Conservation (phyloP, 2,329 filamentous ascomycete species). For the Venturia aucupariae region DNA sequence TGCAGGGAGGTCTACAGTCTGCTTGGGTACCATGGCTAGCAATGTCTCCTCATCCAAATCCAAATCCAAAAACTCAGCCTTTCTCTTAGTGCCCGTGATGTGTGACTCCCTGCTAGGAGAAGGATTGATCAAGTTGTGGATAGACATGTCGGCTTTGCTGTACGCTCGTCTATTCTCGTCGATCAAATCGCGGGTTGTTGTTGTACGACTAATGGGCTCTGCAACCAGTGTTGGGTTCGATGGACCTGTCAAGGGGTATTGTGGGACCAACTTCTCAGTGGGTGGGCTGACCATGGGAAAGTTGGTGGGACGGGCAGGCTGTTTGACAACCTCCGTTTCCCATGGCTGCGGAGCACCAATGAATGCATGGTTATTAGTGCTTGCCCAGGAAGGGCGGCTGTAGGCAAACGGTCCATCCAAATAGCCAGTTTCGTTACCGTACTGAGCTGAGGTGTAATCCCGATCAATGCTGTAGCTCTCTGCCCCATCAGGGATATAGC, state of each 20-base stretch:
- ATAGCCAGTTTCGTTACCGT: background rate
- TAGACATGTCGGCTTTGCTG: slow-evolving; percentile 8
- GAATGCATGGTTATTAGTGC: background rate
- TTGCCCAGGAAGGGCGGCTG: background rate
- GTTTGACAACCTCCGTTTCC: background rate
- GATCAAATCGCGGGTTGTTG: background rate
- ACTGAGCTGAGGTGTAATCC: background rate
- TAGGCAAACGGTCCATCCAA: background rate
- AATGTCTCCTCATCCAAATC: background rate
- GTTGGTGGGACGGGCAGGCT: background rate
- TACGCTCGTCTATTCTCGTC: background rate
- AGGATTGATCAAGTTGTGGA: slow-evolving; percentile 9
- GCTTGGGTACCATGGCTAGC: background rate
- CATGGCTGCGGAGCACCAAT: background rate
- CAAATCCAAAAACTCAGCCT: background rate
- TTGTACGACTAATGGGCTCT: background rate
- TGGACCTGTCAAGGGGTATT: background rate
- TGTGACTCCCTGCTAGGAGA: background rate
- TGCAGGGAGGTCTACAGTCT: background rate
- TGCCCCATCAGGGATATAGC: background rate
- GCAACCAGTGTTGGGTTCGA: background rate
- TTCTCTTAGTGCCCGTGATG: slow-evolving; percentile 4
- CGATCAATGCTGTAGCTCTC: background rate
- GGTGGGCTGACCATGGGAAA: background rate
- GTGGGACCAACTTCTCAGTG: background rate